Evolutionary conservation across 129 eudicot species (phyloP), one percentile per base, ranked within the genome.

Genomic region (Smallanthus sonchifolius): DNA sequence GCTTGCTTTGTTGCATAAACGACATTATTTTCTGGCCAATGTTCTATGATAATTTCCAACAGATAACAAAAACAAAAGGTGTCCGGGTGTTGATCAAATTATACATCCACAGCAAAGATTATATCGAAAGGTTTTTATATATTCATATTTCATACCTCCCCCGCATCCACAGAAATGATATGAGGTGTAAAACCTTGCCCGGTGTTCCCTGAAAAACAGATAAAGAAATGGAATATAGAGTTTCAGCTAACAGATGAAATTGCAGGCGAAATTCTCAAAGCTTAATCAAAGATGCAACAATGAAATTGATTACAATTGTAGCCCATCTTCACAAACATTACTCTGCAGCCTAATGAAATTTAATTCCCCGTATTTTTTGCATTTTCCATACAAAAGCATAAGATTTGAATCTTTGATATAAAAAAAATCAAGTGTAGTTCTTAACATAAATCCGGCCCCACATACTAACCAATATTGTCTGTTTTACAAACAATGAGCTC

Each of bases 151-250:
- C 82, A 75, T 86, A 90, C 96, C 84, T 90, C 96, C 79, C 96
- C 96, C 6, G 89, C 84, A 68, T 81, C 83, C 62, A 87, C 94
- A 69, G 84, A 76, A 49, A 90, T 81, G 19, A 87, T 69, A 77
- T 87, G 89, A 65, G 91, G 93, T 57, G 85, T 72, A 63, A 90
- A 90, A 68, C 91, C 77, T 75, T 87, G 93, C 61, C 89, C 94
- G 0, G 71, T 51, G 70, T 84, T 83, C 65, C 91, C 96, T 87
- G 82, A 81, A 84, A 52, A 68, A 65, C 74, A 55, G 30, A 35
- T 43, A 75, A 15, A 69, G 30, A 52, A 62, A 75, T 51, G 6
- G 28, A 69, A 51, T 32, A 71, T 57, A 11, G 47, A 17, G 61
- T 19, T 28, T 74, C 62, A 47, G 24, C 62, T 19, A 67, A 38